phyloP scores from a whole-genome alignment of 73 alveolate genomes.

The Blepharisma stoltei region DNA sequence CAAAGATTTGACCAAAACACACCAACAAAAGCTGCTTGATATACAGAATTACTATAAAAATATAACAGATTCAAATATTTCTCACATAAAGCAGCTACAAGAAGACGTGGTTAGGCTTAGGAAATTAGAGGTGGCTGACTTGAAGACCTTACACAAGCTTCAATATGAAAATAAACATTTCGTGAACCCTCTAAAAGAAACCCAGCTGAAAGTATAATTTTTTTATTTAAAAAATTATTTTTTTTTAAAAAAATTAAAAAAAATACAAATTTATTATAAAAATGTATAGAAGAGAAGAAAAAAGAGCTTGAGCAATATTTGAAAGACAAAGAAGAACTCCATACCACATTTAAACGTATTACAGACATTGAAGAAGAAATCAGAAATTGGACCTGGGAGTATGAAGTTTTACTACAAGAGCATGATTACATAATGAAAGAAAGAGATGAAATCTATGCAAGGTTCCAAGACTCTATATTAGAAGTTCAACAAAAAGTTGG shows the following conservation, averaged over 20 bases:
- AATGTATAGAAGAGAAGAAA: constrained; percentile 69
- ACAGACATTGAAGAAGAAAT: constrained; percentile 70
- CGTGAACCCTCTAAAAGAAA: constrained; percentile 84
- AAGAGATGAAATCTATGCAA: constrained; percentile 79
- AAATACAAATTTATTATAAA: no score
- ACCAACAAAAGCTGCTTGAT: constrained; percentile 84
- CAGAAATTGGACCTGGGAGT: constrained; percentile 90
- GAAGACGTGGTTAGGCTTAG: constrained; percentile 85
- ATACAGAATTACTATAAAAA: constrained; percentile 94
- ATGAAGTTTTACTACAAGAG: constrained; percentile 90
- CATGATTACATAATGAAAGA: constrained; percentile 89
- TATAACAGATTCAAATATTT: constrained; percentile 91
- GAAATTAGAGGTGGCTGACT: constrained; percentile 74
- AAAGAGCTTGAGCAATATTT: constrained; percentile 63
- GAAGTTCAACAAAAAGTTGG: constrained; percentile 95
- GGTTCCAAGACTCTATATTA: constrained; percentile 80
- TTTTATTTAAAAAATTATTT: no score
- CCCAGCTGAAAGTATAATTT: constrained; percentile 73
- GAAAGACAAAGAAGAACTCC: constrained; percentile 69
- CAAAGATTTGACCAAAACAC: constrained; percentile 83
- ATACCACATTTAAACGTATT: constrained; percentile 58
- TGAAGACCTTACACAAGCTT: constrained; percentile 60
- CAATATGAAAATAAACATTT: constrained; percentile 59
- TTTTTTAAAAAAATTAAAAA: constrained; percentile 43
- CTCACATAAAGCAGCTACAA: constrained; percentile 86